Evolutionary conservation across 2,329 filamentous ascomycete genomes (phyloP), one percentile per base, ranked within the genome.

Genomic region (Clonostachys byssicola): DNA sequence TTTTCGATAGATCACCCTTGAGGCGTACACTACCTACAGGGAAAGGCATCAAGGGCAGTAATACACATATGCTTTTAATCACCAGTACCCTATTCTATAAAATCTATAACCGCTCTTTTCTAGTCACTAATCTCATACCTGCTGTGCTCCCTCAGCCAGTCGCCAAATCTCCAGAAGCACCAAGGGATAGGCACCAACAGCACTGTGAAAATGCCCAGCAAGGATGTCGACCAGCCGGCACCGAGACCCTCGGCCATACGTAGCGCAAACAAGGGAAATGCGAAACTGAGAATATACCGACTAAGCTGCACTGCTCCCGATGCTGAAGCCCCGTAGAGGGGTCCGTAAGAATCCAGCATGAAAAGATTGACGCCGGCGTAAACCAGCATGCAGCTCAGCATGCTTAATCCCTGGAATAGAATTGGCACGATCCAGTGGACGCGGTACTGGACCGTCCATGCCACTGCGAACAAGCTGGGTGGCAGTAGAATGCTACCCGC

Each of bases 391-490:
- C 56, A 60, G 20, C 50, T 51, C 16, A 60, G 43, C 57, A 59
- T 59, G 17, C 58, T 55, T 17, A 50, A 46, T 2, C 51, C 56
- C 40, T 60, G 58, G 44, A 54, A 58, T n/a, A 59, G 41, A 7
- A 58, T 49, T 30, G 58, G 58, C 8, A 56, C 54, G 17, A 55
- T 48, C 54, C 56, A 59, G 44, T 58, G 54, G 4, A 54, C 53
- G 8, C 45, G 49, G 43, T 48, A 48, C 39, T 59, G 51, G 6
- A 56, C 57, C 5, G 83, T 86, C 83, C 83, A 88, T 2, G 82
- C 83, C 54, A 86, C 86, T 72, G 79, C 81, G 70, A 88, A 86
- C 16, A 88, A 68, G 5, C 83, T 80, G 16, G 83, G 59, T 4
- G 86, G 86, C 5, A 89, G 67, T 5, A 77, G 68, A 17, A 86